Evolutionary conservation across 2,329 filamentous ascomycete genomes (phyloP).

Genomic region (Cladophialophora yegresii): DNA sequence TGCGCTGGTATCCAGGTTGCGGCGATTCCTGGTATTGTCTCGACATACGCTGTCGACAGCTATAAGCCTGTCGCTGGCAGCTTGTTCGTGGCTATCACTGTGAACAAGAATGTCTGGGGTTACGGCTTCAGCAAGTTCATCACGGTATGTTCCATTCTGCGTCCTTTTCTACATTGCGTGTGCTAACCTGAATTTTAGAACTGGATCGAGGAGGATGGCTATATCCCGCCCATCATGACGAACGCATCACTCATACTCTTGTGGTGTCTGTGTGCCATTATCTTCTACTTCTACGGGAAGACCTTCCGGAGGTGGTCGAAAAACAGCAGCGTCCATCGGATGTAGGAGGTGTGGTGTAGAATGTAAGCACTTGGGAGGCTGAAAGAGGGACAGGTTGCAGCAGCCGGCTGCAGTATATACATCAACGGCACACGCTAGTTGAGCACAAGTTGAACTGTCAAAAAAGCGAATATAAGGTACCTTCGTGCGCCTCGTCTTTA

Average conservation of each 20-base stretch:
- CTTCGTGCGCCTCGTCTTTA: background rate
- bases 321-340: conserved; percentile 57
- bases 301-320: conserved; percentile 58
- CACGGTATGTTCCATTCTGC: conserved; percentile 38
- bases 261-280: conserved; percentile 57
- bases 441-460: background rate
- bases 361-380: background rate
- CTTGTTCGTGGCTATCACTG: conserved; percentile 62
- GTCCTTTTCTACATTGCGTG: background rate
- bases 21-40: conserved; percentile 61
- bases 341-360: conserved; percentile 40
- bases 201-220: conserved; percentile 55
- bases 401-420: background rate
- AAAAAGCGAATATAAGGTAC: background rate
- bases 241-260: conserved; percentile 58
- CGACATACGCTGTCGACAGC: conserved; percentile 62
- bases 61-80: conserved; percentile 65
- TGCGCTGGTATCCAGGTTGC: conserved; percentile 61
- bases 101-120: conserved; percentile 66
- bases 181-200: conserved; percentile 27
- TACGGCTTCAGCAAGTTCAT: conserved; percentile 62
- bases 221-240: conserved; percentile 61
- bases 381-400: too few relatives aligned
- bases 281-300: conserved; percentile 63
- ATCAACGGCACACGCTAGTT: background rate